Percentiles rank a stretch among this genome's conserved stretches.
Conservation (phyloP, 73 alveolate genomes). For the Paramecium primaurelia region DNA sequence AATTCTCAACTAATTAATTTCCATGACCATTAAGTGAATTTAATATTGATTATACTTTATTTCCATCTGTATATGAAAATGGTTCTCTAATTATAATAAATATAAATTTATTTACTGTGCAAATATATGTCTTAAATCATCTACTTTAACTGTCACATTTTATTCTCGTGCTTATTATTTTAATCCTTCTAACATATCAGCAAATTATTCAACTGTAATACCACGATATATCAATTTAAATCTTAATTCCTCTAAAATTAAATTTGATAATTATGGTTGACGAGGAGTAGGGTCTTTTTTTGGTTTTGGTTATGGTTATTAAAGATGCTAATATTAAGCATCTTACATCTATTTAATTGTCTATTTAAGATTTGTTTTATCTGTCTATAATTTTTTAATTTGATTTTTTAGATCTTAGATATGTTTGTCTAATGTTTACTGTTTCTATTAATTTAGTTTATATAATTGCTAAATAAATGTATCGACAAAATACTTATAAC, state of each 20-base stretch:
- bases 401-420: constrained; percentile 3
- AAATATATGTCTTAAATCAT: constrained; percentile 6
- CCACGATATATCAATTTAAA: neutral
- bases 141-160: neutral
- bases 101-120: neutral
- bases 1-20: neutral
- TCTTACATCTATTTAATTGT: constrained; percentile 20
- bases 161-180: constrained; percentile 28
- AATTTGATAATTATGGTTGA: neutral
- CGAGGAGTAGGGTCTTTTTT: neutral
- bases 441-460: neutral
- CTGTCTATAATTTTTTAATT: neutral
- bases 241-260: neutral
- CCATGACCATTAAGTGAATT: neutral
- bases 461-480: neutral
- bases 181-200: neutral
- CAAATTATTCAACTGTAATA: neutral
- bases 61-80: neutral
- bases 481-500: neutral
- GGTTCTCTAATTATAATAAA: constrained; percentile 8
- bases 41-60: neutral
- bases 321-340: neutral
- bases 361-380: neutral
- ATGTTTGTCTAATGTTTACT: neutral
- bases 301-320: neutral